Conservation (phyloP, 352 stramenopile species). For the Albugo laibachii region DNA sequence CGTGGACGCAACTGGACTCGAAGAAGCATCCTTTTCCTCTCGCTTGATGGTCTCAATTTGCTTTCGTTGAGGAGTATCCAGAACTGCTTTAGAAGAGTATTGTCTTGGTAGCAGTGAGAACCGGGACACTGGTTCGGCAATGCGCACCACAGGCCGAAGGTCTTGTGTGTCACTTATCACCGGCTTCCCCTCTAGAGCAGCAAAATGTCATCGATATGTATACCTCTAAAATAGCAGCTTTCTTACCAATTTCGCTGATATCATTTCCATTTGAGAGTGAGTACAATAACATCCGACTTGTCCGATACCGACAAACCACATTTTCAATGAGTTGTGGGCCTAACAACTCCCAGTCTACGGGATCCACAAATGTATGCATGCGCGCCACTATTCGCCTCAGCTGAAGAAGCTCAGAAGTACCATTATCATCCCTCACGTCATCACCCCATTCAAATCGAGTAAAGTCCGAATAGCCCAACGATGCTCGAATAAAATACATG, state of each 20-base stretch:
- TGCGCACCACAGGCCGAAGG: constrained; percentile 34
- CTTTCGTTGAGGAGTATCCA: too few relatives aligned
- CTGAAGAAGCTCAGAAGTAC: constrained; percentile 20
- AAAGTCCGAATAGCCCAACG: constrained; percentile 69
- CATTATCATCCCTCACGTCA: constrained; percentile 24
- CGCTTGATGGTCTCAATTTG: background rate
- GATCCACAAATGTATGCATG: constrained; percentile 70
- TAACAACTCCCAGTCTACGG: constrained; percentile 80
- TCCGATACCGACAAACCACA: constrained; percentile 71
- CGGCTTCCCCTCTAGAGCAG: constrained; percentile 37
- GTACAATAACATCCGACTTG: constrained; percentile 69
- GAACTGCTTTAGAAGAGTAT: background rate
- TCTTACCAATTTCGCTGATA: constrained; percentile 69
- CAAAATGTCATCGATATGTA: constrained; percentile 1
- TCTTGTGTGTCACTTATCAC: constrained; percentile 49
- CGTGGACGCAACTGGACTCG: constrained; percentile 28
- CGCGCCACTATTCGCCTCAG: constrained; percentile 46
- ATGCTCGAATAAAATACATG: constrained; percentile 77
- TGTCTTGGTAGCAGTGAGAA: constrained; percentile 46
- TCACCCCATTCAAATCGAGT: constrained; percentile 78
- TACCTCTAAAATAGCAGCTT: constrained; percentile 4
- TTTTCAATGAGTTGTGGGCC: constrained; percentile 70
- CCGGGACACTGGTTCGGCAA: constrained; percentile 51
- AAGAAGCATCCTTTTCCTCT: background rate
- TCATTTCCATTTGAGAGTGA: constrained; percentile 64